phyloP scores from a whole-genome alignment of 2,329 filamentous ascomycete genomes.

The Pseudogymnoascus pannorum region DNA sequence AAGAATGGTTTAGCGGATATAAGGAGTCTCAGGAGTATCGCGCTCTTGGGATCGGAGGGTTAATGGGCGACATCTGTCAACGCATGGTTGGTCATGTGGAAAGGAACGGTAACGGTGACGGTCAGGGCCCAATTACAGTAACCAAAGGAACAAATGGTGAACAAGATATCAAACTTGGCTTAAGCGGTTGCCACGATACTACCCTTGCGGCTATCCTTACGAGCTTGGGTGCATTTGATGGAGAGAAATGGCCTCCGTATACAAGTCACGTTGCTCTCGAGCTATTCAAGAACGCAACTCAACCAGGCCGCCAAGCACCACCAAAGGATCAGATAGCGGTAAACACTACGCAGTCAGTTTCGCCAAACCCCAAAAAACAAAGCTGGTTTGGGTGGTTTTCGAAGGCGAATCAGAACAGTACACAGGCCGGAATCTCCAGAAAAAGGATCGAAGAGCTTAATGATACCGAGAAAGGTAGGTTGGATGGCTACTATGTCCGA shows the following conservation, averaged over 20 bases:
- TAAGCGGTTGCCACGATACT: conserved; percentile 89
- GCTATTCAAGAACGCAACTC: conserved; percentile 59
- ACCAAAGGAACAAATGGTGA: conserved; percentile 40
- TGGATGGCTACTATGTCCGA: conserved; percentile 79
- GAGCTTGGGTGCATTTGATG: conserved; percentile 71
- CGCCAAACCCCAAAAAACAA: conserved; percentile 5
- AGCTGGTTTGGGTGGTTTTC: conserved; percentile 24
- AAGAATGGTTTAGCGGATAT: conserved; percentile 92
- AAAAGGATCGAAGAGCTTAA: conserved; percentile 50
- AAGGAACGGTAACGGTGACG: conserved; percentile 42
- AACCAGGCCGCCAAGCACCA: conserved; percentile 22
- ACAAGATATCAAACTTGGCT: conserved; percentile 59
- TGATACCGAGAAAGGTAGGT: conserved; percentile 46
- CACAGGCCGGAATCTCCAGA: conserved; percentile 48
- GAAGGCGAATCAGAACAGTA: conserved; percentile 15
- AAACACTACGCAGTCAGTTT: conserved; percentile 5
- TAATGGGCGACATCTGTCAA: conserved; percentile 76
- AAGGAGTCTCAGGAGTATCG: conserved; percentile 79
- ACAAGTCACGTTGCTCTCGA: conserved; percentile 89
- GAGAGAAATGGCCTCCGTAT: conserved; percentile 78
- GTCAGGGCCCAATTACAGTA: conserved; percentile 31
- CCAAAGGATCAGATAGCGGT: conserved; percentile 16
- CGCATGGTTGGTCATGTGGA: conserved; percentile 66
- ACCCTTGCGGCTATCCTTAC: conserved; percentile 74
- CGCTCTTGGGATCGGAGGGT: conserved; percentile 74